Conservation (phyloP, 164 flowering plant species). For the grape (Vitis vinifera) region ASM3070453v1 NC_081816.1:6553001-6553500, state of each 20-base stretch:
- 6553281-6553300: neutral
- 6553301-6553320: constrained; percentile 8
- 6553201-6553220: neutral
- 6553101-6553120: constrained; percentile 36
- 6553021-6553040: constrained; percentile 48
- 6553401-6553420: too few species aligned
- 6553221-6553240: neutral
- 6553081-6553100: constrained; percentile 53
- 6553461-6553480: too few species aligned
- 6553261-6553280: neutral
- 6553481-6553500: too few species aligned
- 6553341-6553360: too few species aligned
- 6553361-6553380: too few species aligned
- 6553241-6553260: neutral
- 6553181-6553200: neutral
- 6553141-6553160: constrained; percentile 4
- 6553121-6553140: neutral
- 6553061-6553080: constrained; percentile 55
- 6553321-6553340: neutral
- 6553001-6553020: constrained; percentile 50
- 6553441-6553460: too few species aligned
- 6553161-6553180: constrained; percentile 16
- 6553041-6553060: constrained; percentile 45
- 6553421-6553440: too few species aligned
- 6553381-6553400: too few species aligned